Evolutionary conservation across 208 protist species (phyloP).

Genomic region (Blastocrithidia nonstop): DNA sequence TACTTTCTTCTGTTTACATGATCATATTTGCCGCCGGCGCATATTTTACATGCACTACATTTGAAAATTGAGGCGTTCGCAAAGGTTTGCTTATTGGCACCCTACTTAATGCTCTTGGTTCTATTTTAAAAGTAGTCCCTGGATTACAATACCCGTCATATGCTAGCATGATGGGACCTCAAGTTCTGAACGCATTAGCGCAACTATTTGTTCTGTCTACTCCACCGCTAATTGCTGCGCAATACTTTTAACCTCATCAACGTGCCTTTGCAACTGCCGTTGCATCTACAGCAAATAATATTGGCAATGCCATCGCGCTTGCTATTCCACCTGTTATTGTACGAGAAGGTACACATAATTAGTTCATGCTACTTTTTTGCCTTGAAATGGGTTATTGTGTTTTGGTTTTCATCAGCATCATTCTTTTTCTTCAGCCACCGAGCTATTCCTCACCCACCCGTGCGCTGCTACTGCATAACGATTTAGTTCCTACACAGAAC

Average conservation of each 20-base stretch:
- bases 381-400: slow-evolving; percentile 31
- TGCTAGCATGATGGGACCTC: slow-evolving; percentile 27
- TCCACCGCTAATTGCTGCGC: slow-evolving; percentile 46
- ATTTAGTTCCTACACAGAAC: slow-evolving; percentile 2
- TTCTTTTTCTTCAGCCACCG: slow-evolving; percentile 31
- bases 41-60: slow-evolving; percentile 47
- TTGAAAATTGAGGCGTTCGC: slow-evolving; percentile 55
- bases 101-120: slow-evolving; percentile 33
- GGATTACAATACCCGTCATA: slow-evolving; percentile 32
- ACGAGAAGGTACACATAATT: slow-evolving; percentile 7
- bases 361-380: slow-evolving; percentile 45
- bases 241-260: slow-evolving; percentile 38
- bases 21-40: slow-evolving; percentile 47
- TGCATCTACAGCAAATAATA: slow-evolving; percentile 41
- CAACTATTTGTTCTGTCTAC: slow-evolving; percentile 63
- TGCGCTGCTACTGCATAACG: slow-evolving; percentile 7
- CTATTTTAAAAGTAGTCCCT: slow-evolving; percentile 36
- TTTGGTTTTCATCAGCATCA: slow-evolving; percentile 15
- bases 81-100: slow-evolving; percentile 31
- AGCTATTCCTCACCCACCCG: slow-evolving; percentile 16
- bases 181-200: slow-evolving; percentile 31
- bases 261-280: slow-evolving; percentile 55
- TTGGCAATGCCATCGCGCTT: slow-evolving; percentile 50
- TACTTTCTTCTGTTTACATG: slow-evolving; percentile 70
- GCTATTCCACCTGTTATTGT: slow-evolving; percentile 46